Conservation (phyloP, 192 early-diverging fungal species). For the Backusella westeae region DNA sequence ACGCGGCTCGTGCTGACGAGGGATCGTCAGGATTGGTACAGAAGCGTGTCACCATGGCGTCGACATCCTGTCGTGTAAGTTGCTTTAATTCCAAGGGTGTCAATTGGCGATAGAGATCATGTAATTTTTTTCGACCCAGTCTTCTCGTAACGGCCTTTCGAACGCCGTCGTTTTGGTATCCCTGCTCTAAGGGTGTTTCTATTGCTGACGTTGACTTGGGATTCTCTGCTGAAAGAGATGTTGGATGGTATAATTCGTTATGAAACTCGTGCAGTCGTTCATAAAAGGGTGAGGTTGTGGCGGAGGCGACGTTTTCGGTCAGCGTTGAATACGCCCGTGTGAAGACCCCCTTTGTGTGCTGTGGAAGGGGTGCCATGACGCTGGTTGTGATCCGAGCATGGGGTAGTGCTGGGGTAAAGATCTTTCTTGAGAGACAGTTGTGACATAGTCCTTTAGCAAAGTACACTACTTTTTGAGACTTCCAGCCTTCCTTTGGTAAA, state of each 20-base stretch:
- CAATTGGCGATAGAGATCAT: background rate
- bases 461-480: slow-evolving; percentile 5
- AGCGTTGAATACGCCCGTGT: background rate
- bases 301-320: background rate
- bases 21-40: background rate
- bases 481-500: slow-evolving; percentile 11
- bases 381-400: background rate
- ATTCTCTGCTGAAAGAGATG: background rate
- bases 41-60: background rate
- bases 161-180: background rate
- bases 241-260: background rate
- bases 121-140: background rate
- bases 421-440: background rate
- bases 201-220: background rate
- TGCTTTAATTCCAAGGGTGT: background rate
- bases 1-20: background rate
- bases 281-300: background rate
- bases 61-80: background rate
- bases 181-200: background rate
- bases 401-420: slow-evolving; percentile 9
- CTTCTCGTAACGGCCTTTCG: background rate
- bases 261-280: background rate
- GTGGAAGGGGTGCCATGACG: background rate
- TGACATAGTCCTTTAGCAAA: slow-evolving; percentile 6
- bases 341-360: background rate